phyloP scores from a whole-genome alignment of 1,284 basidiomycete species.

The Naganishia albida region DNA sequence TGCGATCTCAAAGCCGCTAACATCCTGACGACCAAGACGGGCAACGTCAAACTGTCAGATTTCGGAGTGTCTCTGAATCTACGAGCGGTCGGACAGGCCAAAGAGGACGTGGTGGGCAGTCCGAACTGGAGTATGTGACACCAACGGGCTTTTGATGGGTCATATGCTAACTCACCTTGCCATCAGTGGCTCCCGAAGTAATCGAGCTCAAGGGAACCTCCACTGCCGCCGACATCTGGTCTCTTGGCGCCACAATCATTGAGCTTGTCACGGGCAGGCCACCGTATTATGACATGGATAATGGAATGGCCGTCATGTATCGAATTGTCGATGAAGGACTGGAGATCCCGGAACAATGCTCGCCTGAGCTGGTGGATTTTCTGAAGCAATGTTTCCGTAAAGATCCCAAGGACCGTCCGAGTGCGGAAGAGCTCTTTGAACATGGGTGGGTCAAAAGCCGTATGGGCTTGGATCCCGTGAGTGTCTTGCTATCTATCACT shows the following conservation, averaged over 20 bases:
- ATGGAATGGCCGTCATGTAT: conserved; percentile 91
- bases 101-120: conserved; percentile 79
- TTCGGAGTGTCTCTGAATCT: conserved; percentile 60
- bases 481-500: conserved; percentile 50
- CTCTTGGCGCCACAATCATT: conserved; percentile 87
- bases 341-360: conserved; percentile 77
- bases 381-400: conserved; percentile 83
- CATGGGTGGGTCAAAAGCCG: conserved; percentile 84
- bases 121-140: conserved; percentile 79
- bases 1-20: conserved; percentile 62
- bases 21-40: conserved; percentile 61
- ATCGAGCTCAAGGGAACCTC: conserved; percentile 69
- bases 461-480: conserved; percentile 72
- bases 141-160: not conserved
- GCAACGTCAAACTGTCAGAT: conserved; percentile 60
- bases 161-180: not conserved
- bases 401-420: conserved; percentile 74
- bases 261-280: conserved; percentile 89
- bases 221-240: conserved; percentile 74
- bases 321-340: conserved; percentile 88
- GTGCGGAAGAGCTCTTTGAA: conserved; percentile 78
- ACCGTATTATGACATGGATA: conserved; percentile 81
- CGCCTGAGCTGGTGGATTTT: conserved; percentile 73
- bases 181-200: conserved; percentile 80
- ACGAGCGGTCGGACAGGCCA: conserved; percentile 66